Percentiles rank a stretch among this genome's conserved stretches.
These are phyloP conservation scores for Clonostachys chloroleuca DNA, from an alignment of 2,329 filamentous ascomycete genomes.

Conservation along the genomic window DNA sequence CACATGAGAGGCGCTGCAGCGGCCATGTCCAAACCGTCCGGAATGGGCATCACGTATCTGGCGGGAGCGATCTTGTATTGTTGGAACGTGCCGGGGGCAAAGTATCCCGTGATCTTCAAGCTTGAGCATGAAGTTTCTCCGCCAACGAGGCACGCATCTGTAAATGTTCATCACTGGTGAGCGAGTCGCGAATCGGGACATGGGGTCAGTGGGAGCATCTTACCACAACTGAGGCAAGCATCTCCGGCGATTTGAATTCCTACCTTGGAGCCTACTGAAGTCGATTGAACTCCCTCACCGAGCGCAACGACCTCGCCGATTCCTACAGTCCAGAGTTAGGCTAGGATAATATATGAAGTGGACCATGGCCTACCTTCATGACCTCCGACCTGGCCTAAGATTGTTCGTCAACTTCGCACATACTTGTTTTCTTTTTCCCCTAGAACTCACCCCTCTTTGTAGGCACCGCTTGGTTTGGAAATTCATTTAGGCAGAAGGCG, in stretches of 20 bases:
- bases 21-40: slow-evolving; percentile 22
- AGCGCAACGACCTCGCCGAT: neutral
- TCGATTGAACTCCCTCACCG: neutral
- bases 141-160: neutral
- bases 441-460: neutral
- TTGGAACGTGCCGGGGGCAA: slow-evolving; percentile 7
- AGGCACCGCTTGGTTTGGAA: neutral
- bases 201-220: neutral
- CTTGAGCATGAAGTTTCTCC: neutral
- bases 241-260: neutral
- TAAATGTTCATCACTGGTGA: neutral
- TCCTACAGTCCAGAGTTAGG: neutral
- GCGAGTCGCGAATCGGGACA: neutral
- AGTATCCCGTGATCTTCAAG: neutral
- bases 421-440: neutral
- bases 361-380: neutral
- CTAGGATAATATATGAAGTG: neutral
- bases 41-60: slow-evolving; percentile 37
- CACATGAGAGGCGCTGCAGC: slow-evolving; percentile 59
- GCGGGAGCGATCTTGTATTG: slow-evolving; percentile 9
- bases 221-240: neutral
- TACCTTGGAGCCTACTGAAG: neutral
- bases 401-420: neutral
- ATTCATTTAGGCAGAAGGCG: neutral
- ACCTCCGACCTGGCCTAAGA: neutral